Conservation (phyloP, 2,329 filamentous ascomycete genomes). For the Colletotrichum sansevieriae region DNA sequence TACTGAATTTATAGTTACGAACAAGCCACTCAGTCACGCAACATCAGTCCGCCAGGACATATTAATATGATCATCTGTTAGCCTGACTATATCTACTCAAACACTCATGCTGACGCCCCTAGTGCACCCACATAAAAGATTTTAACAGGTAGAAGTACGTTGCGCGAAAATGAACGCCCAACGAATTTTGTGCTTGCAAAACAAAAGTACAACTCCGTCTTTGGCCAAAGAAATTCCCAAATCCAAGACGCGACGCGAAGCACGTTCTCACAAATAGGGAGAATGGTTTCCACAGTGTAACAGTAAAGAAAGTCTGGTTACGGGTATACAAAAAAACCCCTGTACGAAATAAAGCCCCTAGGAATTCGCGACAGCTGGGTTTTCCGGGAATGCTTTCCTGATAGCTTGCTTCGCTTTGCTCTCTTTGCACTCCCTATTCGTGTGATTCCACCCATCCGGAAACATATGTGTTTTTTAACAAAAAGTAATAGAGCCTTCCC, state of each 20-base stretch:
- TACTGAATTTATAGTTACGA: too few relatives aligned
- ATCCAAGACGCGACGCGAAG: slow-evolving; percentile 22
- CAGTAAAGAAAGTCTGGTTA: slow-evolving; percentile 40
- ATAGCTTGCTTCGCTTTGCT: background rate
- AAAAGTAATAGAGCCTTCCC: slow-evolving; percentile 10
- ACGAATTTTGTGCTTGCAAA: background rate
- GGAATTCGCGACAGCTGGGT: slow-evolving; percentile 16
- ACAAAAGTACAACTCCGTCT: slow-evolving; percentile 4
- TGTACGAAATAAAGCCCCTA: background rate
- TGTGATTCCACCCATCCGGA: background rate
- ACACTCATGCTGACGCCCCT: slow-evolving; percentile 41
- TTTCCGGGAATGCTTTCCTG: slow-evolving; percentile 6
- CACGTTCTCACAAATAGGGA: background rate
- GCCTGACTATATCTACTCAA: slow-evolving; percentile 34
- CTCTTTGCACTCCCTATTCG: background rate
- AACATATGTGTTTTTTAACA: background rate
- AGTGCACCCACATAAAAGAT: slow-evolving; percentile 9
- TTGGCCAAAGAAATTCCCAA: background rate
- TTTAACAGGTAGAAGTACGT: background rate
- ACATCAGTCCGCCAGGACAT: background rate
- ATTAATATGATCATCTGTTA: slow-evolving; percentile 18
- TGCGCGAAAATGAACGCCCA: too few relatives aligned
- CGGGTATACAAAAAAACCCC: slow-evolving; percentile 37
- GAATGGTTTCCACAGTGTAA: slow-evolving; percentile 8
- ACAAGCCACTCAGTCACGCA: too few relatives aligned